phyloP scores from a whole-genome alignment of 164 flowering plant species.

The Stephania cephalantha region DNA sequence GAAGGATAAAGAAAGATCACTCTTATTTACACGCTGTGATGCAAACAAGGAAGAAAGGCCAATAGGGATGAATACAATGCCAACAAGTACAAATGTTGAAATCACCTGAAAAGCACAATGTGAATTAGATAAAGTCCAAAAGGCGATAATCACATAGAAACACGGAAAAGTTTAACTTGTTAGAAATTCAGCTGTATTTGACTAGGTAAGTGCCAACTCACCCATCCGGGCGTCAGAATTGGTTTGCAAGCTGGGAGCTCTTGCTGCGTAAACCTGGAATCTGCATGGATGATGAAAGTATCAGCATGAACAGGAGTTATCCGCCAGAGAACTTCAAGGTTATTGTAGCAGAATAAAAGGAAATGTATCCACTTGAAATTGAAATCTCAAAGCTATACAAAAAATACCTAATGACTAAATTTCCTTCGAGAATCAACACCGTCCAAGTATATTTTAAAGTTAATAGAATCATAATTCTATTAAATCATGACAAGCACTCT shows the following conservation, averaged over 20 bases:
- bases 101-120: slow-evolving; percentile 55
- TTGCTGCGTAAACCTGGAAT: slow-evolving; percentile 88
- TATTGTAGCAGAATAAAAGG: too few species aligned
- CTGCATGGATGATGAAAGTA: slow-evolving; percentile 27
- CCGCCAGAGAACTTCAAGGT: too few species aligned
- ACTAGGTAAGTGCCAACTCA: slow-evolving; percentile 17
- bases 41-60: slow-evolving; percentile 82
- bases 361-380: too few species aligned
- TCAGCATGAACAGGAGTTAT: too few species aligned
- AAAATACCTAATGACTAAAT: too few species aligned
- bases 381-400: too few species aligned
- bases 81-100: slow-evolving; percentile 43
- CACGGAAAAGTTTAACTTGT: not conserved
- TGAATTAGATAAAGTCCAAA: not conserved
- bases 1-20: not conserved
- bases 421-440: too few species aligned
- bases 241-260: slow-evolving; percentile 97
- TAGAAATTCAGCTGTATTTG: not conserved
- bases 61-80: slow-evolving; percentile 75
- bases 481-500: too few species aligned
- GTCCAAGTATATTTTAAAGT: too few species aligned
- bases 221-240: slow-evolving; percentile 86
- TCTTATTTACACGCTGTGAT: slow-evolving; percentile 49
- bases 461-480: too few species aligned
- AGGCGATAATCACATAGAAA: not conserved